A percentile compares a stretch with the other conserved stretches of the same genome.
phyloP scores from a whole-genome alignment of 805 yeast species.

The Sugiyamaella chiloensis region DNA sequence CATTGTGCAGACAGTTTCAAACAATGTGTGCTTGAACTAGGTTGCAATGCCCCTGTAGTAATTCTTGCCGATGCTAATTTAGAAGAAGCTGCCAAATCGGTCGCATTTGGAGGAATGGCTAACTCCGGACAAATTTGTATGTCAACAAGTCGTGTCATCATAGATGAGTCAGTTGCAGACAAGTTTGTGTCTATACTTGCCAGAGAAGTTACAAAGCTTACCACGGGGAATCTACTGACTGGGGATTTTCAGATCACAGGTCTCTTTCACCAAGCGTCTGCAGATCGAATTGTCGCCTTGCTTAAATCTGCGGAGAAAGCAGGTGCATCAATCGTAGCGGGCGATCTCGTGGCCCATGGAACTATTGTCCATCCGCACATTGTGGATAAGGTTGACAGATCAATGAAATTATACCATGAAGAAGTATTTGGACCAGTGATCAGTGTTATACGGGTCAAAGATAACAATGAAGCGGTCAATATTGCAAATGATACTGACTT shows the following conservation, averaged over 20 bases:
- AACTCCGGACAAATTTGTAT: slow-evolving; percentile 94
- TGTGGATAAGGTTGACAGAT: slow-evolving; percentile 62
- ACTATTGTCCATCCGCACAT: slow-evolving; percentile 71
- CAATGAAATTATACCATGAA: slow-evolving; percentile 65
- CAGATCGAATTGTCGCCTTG: slow-evolving; percentile 66
- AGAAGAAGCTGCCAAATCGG: slow-evolving; percentile 46
- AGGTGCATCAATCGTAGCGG: slow-evolving; percentile 77
- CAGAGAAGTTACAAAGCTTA: slow-evolving; percentile 42
- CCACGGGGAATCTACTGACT: slow-evolving; percentile 70
- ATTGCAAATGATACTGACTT: slow-evolving; percentile 69
- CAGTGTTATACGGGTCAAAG: slow-evolving; percentile 55
- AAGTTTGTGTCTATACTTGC: slow-evolving; percentile 57
- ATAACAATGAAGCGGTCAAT: slow-evolving; percentile 62
- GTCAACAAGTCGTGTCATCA: slow-evolving; percentile 86
- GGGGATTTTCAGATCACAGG: slow-evolving; percentile 79
- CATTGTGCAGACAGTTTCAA: slow-evolving; percentile 69
- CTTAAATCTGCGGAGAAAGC: slow-evolving; percentile 72
- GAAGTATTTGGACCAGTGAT: slow-evolving; percentile 90
- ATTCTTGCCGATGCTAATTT: slow-evolving; percentile 77
- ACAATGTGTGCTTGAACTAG: slow-evolving; percentile 87
- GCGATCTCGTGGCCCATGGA: slow-evolving; percentile 55
- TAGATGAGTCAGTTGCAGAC: slow-evolving; percentile 59
- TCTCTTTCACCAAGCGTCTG: slow-evolving; percentile 74
- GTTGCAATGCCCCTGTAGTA: slow-evolving; percentile 91
- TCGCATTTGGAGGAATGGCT: slow-evolving; percentile 80